phyloP scores from a whole-genome alignment of 1,139 yeast species.

The Sugiyamaella neomexicana region DNA sequence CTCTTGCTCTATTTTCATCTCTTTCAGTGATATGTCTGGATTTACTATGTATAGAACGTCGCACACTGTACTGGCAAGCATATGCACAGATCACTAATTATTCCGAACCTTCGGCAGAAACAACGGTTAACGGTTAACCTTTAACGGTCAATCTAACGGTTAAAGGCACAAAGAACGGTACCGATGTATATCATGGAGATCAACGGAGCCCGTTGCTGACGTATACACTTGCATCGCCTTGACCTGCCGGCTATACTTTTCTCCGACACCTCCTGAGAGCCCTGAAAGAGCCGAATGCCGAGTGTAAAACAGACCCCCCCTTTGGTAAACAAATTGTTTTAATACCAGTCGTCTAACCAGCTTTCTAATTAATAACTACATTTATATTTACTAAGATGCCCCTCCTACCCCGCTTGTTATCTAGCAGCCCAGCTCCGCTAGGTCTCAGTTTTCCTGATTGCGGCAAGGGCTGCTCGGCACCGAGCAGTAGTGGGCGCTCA shows the following conservation, averaged over 20 bases:
- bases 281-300: neutral
- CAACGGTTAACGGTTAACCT: no score
- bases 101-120: no score
- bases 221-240: no score
- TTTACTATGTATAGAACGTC: no score
- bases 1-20: no score
- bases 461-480: neutral
- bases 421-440: neutral
- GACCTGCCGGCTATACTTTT: neutral
- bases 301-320: neutral
- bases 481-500: neutral
- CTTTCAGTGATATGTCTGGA: no score
- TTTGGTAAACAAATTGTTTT: neutral
- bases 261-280: neutral
- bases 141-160: no score
- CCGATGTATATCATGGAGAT: no score
- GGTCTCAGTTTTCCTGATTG: neutral
- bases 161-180: no score
- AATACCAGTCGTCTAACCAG: neutral
- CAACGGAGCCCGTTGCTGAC: no score
- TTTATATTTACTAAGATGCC: neutral
- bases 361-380: neutral
- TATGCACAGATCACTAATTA: no score
- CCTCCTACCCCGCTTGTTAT: neutral
- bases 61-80: no score